Evolutionary conservation across 2,329 filamentous ascomycete genomes (phyloP), one percentile per base, ranked within the genome.

Genomic region (Orbilia blumenaviensis): DNA sequence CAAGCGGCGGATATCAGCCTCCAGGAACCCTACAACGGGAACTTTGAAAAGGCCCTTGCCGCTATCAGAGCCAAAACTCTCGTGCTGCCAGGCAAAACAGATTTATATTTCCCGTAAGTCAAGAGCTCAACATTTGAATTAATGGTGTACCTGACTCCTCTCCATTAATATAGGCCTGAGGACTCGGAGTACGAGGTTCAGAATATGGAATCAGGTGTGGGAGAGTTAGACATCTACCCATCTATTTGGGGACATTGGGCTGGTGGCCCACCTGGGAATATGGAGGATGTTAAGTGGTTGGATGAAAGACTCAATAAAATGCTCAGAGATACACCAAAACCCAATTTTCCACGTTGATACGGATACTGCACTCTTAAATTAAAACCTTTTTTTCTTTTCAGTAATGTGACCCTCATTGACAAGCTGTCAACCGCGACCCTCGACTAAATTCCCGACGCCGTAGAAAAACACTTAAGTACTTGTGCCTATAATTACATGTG

Each of bases 141-240:
- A 2, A 34, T 2, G 6, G 5, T 41, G 5, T 5, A 41, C 5
- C 16, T 34, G n/a, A 32, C 16, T 6, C 16, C 9, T 7, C 48
- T 29, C 6, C 1, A n/a, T 14, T 16, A 12, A n/a, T 12, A 16
- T 77, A 89, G 88, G 61, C 91, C 91, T 0, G 91, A 94, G 79
- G 92, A 94, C 78, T 93, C 90, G 0, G 88, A 91, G 79, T 89
- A 90, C 67, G 92, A 95, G 80, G 89, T 94, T 23, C 81, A 81
- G 54, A 87, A 86, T 73, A 90, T 90, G 89, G 84, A 82, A 29
- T 83, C 86, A 1, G 88, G 88, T 0, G 82, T 90, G 23, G 89
- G 88, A 1, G 84, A 85, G 58, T 81, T 89, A 73, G 82, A 83
- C 10, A 82, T 86, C 0, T 86, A 89, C 78, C 87, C 87, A n/a